Evolutionary conservation across 345 rosid species (phyloP), one percentile per base, ranked within the genome.

Genomic region (Noccaea bulbosa): DNA sequence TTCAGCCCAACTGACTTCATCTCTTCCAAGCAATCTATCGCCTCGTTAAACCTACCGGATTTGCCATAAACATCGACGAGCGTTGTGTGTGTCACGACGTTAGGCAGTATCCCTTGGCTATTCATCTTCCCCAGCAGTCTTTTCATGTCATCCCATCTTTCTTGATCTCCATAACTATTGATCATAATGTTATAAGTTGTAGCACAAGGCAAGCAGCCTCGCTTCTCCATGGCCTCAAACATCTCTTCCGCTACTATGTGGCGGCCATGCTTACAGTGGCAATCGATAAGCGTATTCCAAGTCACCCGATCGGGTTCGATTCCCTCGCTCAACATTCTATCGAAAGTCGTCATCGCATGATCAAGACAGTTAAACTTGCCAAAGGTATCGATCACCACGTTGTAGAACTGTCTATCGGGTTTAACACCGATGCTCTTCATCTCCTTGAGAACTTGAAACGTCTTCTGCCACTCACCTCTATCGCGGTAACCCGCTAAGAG

Each of bases 241-340:
- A 89, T 81, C 70, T 88, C 92, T 73, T 85, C 91, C 0, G 93
- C 99, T 66, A 86, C 81, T 5, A 82, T 85, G 50, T 89, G 91
- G 43, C 80, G 72, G 51, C 89, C 96, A 4, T 87, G 84, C 80
- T 88, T 94, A 65, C 87, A 88, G 71, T 91, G 97, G 27, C 90
- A 84, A 77, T 89, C 93, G n/a, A 94, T 82, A 56, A 94, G 92
- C 4, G 99, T 89, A 77, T 94, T 94, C 99, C 99, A 91, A 0
- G 97, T 94, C 46, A 91, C 87, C 3, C 80, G 81, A 65, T 89
- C 97, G 0, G 97, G 97, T 71, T 85, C 84, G 10, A 94, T 83
- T 22, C 95, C 95, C 40, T 91, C 91, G 0, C 85, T 81, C 15
- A 89, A 69, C 97, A 91, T 91, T 61, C 86, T 76, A 58, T 89